phyloP scores from a whole-genome alignment of 176 grass and related monocot species.

The Eragrostis curvula region DNA sequence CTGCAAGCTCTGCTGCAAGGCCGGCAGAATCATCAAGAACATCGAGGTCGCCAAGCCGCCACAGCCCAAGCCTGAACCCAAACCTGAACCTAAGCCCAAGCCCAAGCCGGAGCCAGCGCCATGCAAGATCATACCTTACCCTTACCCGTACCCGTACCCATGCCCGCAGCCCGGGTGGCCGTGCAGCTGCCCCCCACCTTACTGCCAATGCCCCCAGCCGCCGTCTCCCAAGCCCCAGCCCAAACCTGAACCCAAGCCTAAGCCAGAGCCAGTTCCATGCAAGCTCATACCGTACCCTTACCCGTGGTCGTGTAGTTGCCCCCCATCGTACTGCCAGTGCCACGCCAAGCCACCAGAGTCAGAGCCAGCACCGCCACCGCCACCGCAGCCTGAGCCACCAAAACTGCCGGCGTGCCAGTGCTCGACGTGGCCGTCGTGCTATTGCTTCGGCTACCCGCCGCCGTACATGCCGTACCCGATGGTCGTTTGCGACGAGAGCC shows the following conservation, averaged over 20 bases:
- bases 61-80: neutral
- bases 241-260: neutral
- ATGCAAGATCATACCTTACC: neutral
- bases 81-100: neutral
- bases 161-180: neutral
- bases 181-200: neutral
- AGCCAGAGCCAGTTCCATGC: neutral
- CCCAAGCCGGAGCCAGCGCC: neutral
- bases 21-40: conserved; percentile 46
- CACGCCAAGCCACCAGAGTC: neutral
- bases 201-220: neutral
- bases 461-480: conserved; percentile 10
- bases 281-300: neutral
- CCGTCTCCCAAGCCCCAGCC: neutral
- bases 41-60: conserved; percentile 27
- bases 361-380: neutral
- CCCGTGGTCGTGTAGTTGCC: neutral
- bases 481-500: conserved; percentile 40
- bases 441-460: neutral
- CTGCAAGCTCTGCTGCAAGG: conserved; percentile 72
- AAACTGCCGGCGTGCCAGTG: conserved; percentile 17
- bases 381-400: too few species aligned
- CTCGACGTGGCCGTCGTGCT: conserved; percentile 34
- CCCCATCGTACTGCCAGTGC: neutral
- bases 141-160: conserved; percentile 30